Conservation (phyloP, 441 rosid species). For the Erodium trifolium region DNA sequence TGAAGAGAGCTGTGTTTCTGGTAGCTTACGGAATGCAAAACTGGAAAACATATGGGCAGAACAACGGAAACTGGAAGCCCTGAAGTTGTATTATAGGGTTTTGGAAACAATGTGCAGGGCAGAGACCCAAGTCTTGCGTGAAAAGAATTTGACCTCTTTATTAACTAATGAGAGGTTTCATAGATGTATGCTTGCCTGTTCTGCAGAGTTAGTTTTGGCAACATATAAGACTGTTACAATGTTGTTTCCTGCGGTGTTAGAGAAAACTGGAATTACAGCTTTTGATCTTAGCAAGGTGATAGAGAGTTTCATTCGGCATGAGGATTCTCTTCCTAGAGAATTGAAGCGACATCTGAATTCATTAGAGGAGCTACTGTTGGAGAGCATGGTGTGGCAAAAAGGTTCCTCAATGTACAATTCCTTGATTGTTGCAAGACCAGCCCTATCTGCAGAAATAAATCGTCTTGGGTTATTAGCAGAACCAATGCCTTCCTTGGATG, state of each 20-base stretch:
- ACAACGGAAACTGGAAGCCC: constrained; percentile 77
- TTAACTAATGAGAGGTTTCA: constrained; percentile 97
- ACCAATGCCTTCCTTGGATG: constrained; percentile 97
- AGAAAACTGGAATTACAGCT: constrained; percentile 93
- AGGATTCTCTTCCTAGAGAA: constrained; percentile 95
- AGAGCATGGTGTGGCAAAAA: constrained; percentile 99
- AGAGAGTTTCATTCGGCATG: constrained; percentile 94
- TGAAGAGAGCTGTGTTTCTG: constrained; percentile 35
- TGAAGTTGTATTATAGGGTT: constrained; percentile 81
- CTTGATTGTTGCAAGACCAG: constrained; percentile 72
- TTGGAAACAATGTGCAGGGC: constrained; percentile 94
- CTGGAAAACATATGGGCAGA: constrained; percentile 96
- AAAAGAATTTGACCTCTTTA: constrained; percentile 70
- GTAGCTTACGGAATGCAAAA: constrained; percentile 27
- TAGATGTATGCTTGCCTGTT: constrained; percentile 97
- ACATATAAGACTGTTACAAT: constrained; percentile 86
- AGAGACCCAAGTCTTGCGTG: constrained; percentile 74
- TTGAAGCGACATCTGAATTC: constrained; percentile 92
- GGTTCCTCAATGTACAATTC: constrained; percentile 97
- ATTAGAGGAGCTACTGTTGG: constrained; percentile 86
- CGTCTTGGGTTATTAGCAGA: constrained; percentile 79
- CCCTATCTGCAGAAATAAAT: constrained; percentile 63
- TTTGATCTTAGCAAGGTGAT: constrained; percentile 98
- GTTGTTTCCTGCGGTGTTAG: constrained; percentile 94
- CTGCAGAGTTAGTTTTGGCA: constrained; percentile 91